A percentile compares a stretch with the other conserved stretches of the same genome.
Conservation (phyloP, 2,329 filamentous ascomycete species). For the Colletotrichum incanum region DNA sequence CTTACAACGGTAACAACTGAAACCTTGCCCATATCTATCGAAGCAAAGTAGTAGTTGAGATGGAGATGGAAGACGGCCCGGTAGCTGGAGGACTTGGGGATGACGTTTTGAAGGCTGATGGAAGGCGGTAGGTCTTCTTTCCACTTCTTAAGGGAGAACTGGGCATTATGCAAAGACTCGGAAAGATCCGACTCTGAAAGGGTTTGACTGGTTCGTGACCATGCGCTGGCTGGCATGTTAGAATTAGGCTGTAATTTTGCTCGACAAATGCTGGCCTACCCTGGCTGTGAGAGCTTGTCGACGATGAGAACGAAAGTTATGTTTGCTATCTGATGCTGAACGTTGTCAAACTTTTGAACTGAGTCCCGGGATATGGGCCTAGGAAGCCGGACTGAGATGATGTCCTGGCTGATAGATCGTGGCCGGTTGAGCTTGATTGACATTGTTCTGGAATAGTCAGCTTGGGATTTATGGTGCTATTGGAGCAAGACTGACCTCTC, state of each 20-base stretch:
- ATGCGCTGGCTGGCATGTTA: background rate
- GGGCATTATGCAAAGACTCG: constrained; percentile 9
- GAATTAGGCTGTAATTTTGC: background rate
- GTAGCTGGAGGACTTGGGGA: constrained; percentile 49
- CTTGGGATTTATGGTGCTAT: background rate
- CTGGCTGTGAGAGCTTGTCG: constrained; percentile 49
- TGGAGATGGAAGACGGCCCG: constrained; percentile 54
- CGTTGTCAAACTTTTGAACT: constrained; percentile 51
- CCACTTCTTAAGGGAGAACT: constrained; percentile 51
- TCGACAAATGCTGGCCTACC: constrained; percentile 37
- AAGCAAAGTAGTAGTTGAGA: constrained; percentile 56
- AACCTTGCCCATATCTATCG: constrained; percentile 55
- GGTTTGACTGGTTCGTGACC: background rate
- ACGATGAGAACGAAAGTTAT: constrained; percentile 50
- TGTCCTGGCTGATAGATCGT: constrained; percentile 45
- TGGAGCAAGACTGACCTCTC: constrained; percentile 45
- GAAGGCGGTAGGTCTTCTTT: constrained; percentile 49
- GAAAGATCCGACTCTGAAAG: background rate
- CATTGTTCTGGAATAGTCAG: constrained; percentile 42
- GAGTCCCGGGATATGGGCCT: constrained; percentile 43
- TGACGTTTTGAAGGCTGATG: constrained; percentile 49
- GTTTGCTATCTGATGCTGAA: constrained; percentile 53
- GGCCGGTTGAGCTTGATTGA: constrained; percentile 49
- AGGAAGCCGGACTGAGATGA: constrained; percentile 47
- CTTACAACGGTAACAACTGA: constrained; percentile 52